phyloP scores from a whole-genome alignment of 495 filamentous ascomycete species.

The Podospora didyma region DNA sequence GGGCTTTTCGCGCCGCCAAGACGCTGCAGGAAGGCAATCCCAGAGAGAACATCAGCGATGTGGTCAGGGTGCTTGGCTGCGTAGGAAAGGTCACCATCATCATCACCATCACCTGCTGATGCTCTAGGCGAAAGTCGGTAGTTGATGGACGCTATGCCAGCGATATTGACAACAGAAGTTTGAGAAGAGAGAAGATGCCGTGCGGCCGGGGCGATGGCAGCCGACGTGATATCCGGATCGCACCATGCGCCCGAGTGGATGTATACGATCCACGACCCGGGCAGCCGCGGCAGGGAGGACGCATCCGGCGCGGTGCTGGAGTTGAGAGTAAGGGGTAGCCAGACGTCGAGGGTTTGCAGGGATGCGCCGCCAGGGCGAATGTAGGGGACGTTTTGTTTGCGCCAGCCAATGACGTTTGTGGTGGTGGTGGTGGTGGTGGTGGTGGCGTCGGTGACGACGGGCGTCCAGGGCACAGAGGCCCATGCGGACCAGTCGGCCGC shows the following conservation, averaged over 20 bases:
- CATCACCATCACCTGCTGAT: neutral
- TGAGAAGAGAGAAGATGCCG: constrained; percentile 8
- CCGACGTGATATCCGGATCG: constrained; percentile 59
- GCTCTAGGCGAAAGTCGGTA: constrained; percentile 67
- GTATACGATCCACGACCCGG: constrained; percentile 46
- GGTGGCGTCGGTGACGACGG: neutral
- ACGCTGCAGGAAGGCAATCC: constrained; percentile 56
- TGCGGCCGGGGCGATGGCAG: constrained; percentile 22
- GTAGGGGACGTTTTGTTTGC: constrained; percentile 16
- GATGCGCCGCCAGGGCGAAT: neutral
- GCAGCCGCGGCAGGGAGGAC: constrained; percentile 2
- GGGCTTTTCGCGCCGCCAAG: constrained; percentile 24
- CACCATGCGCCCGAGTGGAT: constrained; percentile 91
- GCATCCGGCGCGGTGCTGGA: neutral
- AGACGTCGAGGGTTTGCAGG: constrained; percentile 26
- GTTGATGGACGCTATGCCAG: constrained; percentile 67
- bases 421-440: neutral
- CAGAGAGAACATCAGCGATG: constrained; percentile 62
- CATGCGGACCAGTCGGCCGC: neutral
- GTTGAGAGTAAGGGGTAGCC: constrained; percentile 6
- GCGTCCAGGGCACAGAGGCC: constrained; percentile 9
- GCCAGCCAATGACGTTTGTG: constrained; percentile 14
- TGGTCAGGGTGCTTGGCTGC: constrained; percentile 66
- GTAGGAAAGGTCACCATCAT: constrained; percentile 21
- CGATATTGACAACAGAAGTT: constrained; percentile 25